Base-by-base conservation (phyloP, 2,329 filamentous ascomycete species). In the Xylaria sp. region DNA sequence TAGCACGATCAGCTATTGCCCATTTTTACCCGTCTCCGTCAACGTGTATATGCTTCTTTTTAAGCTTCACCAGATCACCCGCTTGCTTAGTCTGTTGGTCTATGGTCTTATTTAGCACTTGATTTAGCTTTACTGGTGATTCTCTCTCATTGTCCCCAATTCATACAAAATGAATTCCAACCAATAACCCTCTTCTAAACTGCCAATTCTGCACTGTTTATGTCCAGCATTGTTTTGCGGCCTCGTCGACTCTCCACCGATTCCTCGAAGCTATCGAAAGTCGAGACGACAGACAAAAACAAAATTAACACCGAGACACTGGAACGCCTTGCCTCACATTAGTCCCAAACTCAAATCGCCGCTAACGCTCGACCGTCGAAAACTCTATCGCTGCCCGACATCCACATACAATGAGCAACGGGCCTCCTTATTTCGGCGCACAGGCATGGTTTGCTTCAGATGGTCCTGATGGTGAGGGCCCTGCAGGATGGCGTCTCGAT, bases 401-500 rank as follows among this genome's bases (percentile, higher is more conserved):
- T 20, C 9, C 13, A n/a, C 31, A 49, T 63, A 48, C 23, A 57
- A 77, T 77, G 75, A 67, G 23, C 40, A 67, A 64, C 23, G 31
- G 28, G 6, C 26, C n/a, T 65, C 51, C 0, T 54, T 61, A 57
- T 38, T 56, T 28, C 28, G 57, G 42, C 2, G 38, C 53, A 23
- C 10, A 17, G 10, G 5, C 3, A 71, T 78, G 76, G 76, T 78
- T 79, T 62, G 70, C 74, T 7, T 77, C 86, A 7, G 76, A 76
- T 40, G 78, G 79, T 64, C 79, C 77, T 44, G 75, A 77, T 7
- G 80, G 79, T 54, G 65, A 75, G 38, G 77, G 77, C 26, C 77
- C 78, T 4, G 61, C 71, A 48, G 83, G 82, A 68, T 89, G 87
- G 87, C 83, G 83, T 33, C 82, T 90, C 54, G 88, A 90, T 73